Evolutionary conservation across 2,329 filamentous ascomycete species (phyloP).

Genomic region (Xylaria arbuscula): DNA sequence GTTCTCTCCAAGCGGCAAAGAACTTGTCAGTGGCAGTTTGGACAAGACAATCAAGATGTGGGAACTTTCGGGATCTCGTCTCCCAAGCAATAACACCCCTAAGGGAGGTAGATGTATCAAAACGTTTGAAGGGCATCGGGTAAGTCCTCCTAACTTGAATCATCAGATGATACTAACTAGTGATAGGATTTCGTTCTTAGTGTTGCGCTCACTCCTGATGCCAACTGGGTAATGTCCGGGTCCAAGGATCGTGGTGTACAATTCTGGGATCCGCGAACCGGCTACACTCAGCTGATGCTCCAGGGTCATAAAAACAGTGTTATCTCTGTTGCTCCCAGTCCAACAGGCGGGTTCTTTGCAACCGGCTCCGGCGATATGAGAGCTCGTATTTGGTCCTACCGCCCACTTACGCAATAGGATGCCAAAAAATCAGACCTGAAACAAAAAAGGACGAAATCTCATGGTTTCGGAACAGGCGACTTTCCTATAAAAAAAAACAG

Average conservation of each 20-base stretch:
- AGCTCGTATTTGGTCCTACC: conserved; percentile 95
- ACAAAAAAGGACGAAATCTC: no score
- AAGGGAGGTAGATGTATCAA: conserved; percentile 94
- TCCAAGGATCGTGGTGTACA: conserved; percentile 98
- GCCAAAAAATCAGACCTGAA: no score
- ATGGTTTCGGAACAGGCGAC: background rate
- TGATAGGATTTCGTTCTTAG: conserved; percentile 91
- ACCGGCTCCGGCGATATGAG: conserved; percentile 98
- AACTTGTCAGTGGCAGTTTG: conserved; percentile 92
- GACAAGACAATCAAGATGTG: conserved; percentile 99
- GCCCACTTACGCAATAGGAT: conserved; percentile 55
- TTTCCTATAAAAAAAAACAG: background rate
- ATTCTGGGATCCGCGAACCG: conserved; percentile 97
- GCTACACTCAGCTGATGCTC: conserved; percentile 95
- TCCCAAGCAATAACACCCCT: conserved; percentile 70
- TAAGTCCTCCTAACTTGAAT: conserved; percentile 56
- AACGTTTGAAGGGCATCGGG: conserved; percentile 96
- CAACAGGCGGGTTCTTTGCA: conserved; percentile 87
- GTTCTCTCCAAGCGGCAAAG: conserved; percentile 91
- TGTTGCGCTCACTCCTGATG: conserved; percentile 93
- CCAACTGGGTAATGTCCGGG: conserved; percentile 94
- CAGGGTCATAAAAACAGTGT: conserved; percentile 99
- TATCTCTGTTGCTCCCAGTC: conserved; percentile 95
- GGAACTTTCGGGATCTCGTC: conserved; percentile 81
- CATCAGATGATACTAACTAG: conserved; percentile 45